Base-by-base conservation (phyloP, 495 filamentous ascomycete genomes). In the Thermochaetoides thermophila region DNA sequence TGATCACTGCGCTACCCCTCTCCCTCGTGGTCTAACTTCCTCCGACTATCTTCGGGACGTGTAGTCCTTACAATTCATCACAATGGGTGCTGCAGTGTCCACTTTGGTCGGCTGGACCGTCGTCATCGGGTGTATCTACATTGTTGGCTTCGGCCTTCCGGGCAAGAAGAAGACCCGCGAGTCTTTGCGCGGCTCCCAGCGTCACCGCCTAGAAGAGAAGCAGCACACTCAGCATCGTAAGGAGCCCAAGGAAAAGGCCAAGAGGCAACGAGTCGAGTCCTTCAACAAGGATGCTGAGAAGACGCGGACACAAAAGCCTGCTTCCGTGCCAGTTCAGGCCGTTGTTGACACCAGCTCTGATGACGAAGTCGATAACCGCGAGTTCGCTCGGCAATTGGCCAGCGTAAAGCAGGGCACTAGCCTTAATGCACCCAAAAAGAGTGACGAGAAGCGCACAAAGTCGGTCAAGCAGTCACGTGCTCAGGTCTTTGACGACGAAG, bases 341-440 rank as follows among this genome's bases (percentile, higher is more conserved):
- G 15, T 38, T 8, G 41, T 29, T 21, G 27, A 43, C n/a, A 37
- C 57, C 31, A 65, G 64, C 41, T 50, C 69, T 30, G 61, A 65
- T 13, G 68, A 76, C 40, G 73, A 72, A 30, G 61, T 77, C 28
- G 71, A 78, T 43, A 73, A 76, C 47, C 65, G 67, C 36, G 81
- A 81, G 42, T 80, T 86, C 54, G 81, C 81, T 10, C 71, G 71
- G 34, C 76, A 81, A 46, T 55, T 84, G 31, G 59, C 69, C 23
- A 73, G 61, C 23, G 56, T 76, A 37, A 81, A 81, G 57, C 58
- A 71, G 31, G 78, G 78, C 19, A 71, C 69, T 26, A 55, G 66
- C 13, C 50, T 74, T 29, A 59, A 59, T 22, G 56, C 61, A 23
- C 59, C 63, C 54, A 73, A 68, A 62, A 71, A 62, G 20, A 50